Conservation (phyloP, 169 alveolate genomes). For the Plasmodium chabaudi region DNA sequence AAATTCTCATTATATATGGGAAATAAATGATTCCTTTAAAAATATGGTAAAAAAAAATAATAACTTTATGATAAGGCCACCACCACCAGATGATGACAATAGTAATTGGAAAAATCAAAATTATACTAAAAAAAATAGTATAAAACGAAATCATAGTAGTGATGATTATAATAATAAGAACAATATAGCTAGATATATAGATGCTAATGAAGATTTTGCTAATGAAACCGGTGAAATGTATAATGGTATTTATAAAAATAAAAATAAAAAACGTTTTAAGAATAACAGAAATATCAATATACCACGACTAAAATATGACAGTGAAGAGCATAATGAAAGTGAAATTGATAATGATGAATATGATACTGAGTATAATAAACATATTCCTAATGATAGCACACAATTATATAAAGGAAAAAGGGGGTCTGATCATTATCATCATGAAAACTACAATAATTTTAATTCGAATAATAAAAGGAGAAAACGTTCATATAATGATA, state of each 20-base stretch:
- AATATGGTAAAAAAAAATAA: neutral
- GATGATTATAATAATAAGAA: neutral
- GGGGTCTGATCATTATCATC: neutral
- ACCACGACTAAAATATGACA: neutral
- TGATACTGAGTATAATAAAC: neutral
- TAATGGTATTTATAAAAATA: neutral
- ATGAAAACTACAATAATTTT: constrained; percentile 1
- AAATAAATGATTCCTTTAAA: neutral
- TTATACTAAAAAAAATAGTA: neutral
- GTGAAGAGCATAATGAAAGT: constrained; percentile 1
- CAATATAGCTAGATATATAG: no score
- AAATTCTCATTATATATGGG: constrained; percentile 60
- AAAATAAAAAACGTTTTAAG: neutral
- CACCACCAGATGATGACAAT: neutral
- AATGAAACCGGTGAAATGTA: no score
- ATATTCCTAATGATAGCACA: neutral
- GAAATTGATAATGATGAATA: neutral
- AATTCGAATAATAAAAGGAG: constrained; percentile 3
- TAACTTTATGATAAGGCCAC: no score
- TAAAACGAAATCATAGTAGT: neutral
- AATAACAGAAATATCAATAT: constrained; percentile 5
- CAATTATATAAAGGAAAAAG: constrained; percentile 8
- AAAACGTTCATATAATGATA: neutral
- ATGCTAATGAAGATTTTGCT: no score
- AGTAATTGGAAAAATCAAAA: constrained; percentile 5